Base-by-base conservation (phyloP, 257 asterid species). In the Echium plantagineum region DNA sequence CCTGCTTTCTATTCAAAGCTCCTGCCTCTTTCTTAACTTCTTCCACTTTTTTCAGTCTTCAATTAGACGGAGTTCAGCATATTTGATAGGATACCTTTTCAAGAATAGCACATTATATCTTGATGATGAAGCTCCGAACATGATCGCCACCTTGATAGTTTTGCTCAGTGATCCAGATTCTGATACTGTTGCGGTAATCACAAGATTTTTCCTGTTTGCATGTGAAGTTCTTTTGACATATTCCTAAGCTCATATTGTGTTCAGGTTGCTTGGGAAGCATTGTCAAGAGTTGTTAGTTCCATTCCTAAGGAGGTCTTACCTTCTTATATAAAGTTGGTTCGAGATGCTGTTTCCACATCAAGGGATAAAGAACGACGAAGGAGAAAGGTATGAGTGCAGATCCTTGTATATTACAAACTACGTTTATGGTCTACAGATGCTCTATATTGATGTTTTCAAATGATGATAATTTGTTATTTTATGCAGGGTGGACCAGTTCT, bases 261-360 rank as follows among this genome's bases (percentile, higher is more conserved):
- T 46, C 83, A 93, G 97, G 91, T 66, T 72, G 83, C 97, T 51
- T 93, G 97, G 98, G 96, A 93, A 84, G 97, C 97, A 15, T 71
- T 93, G 70, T 77, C 91, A 57, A 89, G 87, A 75, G 98, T 93
- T 70, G 77, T 81, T 53, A 74, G 80, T 65, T 84, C 97, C 38
- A 81, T 86, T 70, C 97, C 97, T 54, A 89, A 89, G 76, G 98
- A 93, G 77, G 81, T 78, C 72, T 94, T 84, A 63, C 94, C 98
- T 66, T 84, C 96, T 35, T 78, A 89, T 70, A 80, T 93, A 79
- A 89, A 93, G 75, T 79, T 93, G 67, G 98, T 89, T 26, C 97
- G 98, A 31, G 98, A 89, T 80, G 97, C 97, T n/a, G 86, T 93
- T 64, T 93, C 98, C 60, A 86, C 98, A 46, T 80, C 98, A 58